Evolutionary conservation across 495 filamentous ascomycete genomes (phyloP).

Genomic region (Amniculicola lignicola): DNA sequence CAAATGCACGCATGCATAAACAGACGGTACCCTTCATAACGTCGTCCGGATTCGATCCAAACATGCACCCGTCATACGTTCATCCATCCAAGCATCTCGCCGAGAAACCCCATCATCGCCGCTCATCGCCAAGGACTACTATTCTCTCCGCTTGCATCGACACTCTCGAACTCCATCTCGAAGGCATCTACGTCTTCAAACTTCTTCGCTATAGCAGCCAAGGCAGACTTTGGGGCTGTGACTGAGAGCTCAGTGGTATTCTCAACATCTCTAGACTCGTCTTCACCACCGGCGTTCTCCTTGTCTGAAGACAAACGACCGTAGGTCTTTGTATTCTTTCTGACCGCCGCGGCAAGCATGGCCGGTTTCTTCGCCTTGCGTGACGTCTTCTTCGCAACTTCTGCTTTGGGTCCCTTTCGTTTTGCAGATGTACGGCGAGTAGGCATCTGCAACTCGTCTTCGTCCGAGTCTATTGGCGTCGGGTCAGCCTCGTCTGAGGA

Average conservation of each 20-base stretch:
- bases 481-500: slow-evolving; percentile 29
- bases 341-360: slow-evolving; percentile 1
- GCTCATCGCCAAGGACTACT: slow-evolving; percentile 34
- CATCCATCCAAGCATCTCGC: too few relatives aligned
- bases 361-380: slow-evolving; percentile 5
- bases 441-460: slow-evolving; percentile 40
- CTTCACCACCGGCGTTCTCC: slow-evolving; percentile 43
- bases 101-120: too few relatives aligned
- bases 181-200: slow-evolving; percentile 69
- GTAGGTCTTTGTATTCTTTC: slow-evolving; percentile 37
- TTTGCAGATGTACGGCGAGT: slow-evolving; percentile 18
- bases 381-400: slow-evolving; percentile 7
- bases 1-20: too few relatives aligned
- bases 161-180: slow-evolving; percentile 68
- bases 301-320: slow-evolving; percentile 47
- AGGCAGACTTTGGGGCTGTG: slow-evolving; percentile 35
- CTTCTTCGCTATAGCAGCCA: slow-evolving; percentile 50
- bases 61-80: too few relatives aligned
- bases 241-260: slow-evolving; percentile 37
- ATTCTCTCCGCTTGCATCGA: slow-evolving; percentile 27
- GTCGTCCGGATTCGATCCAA: too few relatives aligned
- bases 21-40: too few relatives aligned
- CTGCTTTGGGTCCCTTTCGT: slow-evolving; percentile 1
- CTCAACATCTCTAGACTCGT: slow-evolving; percentile 30
- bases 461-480: slow-evolving; percentile 35